Evolutionary conservation across 306 rosid species (phyloP), one percentile per base, ranked within the genome.

Genomic region (Prunus mira): DNA sequence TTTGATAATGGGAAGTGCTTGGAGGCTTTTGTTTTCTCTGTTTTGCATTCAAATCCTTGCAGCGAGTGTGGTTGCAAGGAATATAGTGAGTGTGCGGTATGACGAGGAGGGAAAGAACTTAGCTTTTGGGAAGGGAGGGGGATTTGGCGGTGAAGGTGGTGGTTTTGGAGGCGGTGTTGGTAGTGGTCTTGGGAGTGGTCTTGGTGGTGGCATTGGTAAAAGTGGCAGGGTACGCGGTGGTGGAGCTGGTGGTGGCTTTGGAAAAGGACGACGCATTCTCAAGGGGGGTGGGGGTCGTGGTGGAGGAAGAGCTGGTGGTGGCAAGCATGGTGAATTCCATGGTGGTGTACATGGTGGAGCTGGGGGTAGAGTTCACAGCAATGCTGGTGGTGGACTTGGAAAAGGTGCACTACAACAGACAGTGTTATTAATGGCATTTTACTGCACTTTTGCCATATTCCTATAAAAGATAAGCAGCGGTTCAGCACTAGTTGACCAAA

Each of bases 1-100:
- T 10, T 58, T 54, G n/a, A 74, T 30, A 54, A 91, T 88, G 91
- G 82, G 34, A 12, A 11, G 76, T 3, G 30, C 17, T 14, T 12
- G 45, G 38, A 84, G 58, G 55, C 62, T 78, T 67, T 65, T 89
- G 79, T 63, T 91, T 73, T 46, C 81, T 61, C 49, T 91, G 79
- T 50, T 93, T 5, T 88, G 92, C 75, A 77, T 78, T 57, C 79
- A 88, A 69, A 83, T 67, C 76, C 62, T 89, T 76, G 86, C 78
- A 43, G 84, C 25, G 81, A 82, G 72, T 84, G 95, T 89, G 87
- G 78, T 72, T 78, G 97, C 96, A 2, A 87, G 90, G 77, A 72
- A 85, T 80, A 87, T 86, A 43, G 87, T 73, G 55, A 71, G 47
- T 64, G 82, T 75, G 56, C 75, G 65, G 70, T 54, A 72, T 55